Conservation (phyloP, 2,329 filamentous ascomycete species). For the Esteya vermicola region DNA sequence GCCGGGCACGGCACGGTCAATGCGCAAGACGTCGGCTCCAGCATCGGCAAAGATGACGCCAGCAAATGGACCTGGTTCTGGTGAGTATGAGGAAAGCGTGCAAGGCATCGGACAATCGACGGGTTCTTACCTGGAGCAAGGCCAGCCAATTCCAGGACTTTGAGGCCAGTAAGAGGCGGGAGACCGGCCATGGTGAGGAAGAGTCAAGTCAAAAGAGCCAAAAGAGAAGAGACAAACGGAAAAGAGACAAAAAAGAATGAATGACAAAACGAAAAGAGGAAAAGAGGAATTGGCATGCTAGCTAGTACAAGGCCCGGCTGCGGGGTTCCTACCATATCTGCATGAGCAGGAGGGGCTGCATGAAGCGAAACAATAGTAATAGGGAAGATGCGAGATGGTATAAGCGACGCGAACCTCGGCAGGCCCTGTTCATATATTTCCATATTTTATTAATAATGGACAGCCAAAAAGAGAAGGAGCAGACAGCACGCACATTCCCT, state of each 20-base stretch:
- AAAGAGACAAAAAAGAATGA: neutral
- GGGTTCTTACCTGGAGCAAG: conserved; percentile 45
- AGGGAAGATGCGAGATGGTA: neutral
- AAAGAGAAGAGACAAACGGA: neutral
- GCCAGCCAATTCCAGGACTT: conserved; percentile 45
- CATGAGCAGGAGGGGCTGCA: no score
- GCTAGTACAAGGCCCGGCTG: no score
- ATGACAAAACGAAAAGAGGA: neutral
- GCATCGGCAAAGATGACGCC: conserved; percentile 82
- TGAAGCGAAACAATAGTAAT: no score
- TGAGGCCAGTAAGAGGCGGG: conserved; percentile 33
- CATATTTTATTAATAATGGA: no score
- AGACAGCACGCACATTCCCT: no score
- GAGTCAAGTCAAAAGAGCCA: neutral
- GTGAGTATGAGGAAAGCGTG: neutral
- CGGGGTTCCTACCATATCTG: no score
- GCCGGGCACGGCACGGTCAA: conserved; percentile 51
- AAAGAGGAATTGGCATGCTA: neutral
- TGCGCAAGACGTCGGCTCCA: conserved; percentile 72
- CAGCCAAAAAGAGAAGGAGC: neutral
- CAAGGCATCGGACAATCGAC: no score
- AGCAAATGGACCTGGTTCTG: conserved; percentile 55
- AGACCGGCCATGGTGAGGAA: neutral
- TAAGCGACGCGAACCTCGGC: neutral
- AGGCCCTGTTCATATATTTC: no score